Conservation (phyloP, 2,329 filamentous ascomycete species). For the Tolypocladium ovalisporum region DNA sequence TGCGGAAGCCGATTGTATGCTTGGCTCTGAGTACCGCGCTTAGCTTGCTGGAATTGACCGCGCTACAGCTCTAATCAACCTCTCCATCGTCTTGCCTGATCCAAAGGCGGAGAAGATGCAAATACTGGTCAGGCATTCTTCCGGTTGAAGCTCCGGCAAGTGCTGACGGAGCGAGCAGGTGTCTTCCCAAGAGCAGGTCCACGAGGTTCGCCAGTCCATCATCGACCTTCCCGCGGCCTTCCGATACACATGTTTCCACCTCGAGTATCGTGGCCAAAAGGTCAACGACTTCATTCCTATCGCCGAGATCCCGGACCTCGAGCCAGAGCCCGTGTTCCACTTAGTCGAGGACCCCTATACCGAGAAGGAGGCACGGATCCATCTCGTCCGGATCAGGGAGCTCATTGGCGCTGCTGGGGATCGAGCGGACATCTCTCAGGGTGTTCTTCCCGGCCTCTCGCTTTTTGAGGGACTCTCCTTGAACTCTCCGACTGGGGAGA, state of each 20-base stretch:
- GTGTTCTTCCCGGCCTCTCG: slow-evolving; percentile 73
- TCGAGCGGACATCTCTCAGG: slow-evolving; percentile 76
- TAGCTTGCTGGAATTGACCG: neutral
- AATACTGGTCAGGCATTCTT: slow-evolving; percentile 56
- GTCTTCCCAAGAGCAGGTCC: slow-evolving; percentile 87
- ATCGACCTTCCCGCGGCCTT: slow-evolving; percentile 88
- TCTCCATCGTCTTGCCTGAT: slow-evolving; percentile 75
- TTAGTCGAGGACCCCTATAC: slow-evolving; percentile 94
- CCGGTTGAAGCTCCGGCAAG: neutral
- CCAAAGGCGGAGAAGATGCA: slow-evolving; percentile 62
- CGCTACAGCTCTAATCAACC: slow-evolving; percentile 37
- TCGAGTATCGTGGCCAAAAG: slow-evolving; percentile 77
- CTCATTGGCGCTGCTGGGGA: slow-evolving; percentile 87
- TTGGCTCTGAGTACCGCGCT: neutral
- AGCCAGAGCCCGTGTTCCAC: slow-evolving; percentile 64
- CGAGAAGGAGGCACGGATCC: slow-evolving; percentile 94
- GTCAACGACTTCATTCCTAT: slow-evolving; percentile 95
- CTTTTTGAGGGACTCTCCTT: slow-evolving; percentile 70
- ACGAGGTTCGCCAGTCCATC: slow-evolving; percentile 93
- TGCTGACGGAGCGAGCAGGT: slow-evolving; percentile 40
- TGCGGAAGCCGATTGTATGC: slow-evolving; percentile 22
- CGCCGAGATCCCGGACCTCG: slow-evolving; percentile 74
- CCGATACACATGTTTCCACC: slow-evolving; percentile 97
- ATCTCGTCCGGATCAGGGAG: slow-evolving; percentile 82
- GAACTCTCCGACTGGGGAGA: slow-evolving; percentile 28